These are phyloP conservation scores for Odontarrhena argentea DNA, from an alignment of 345 rosid species.

Conservation along the genomic window DNA sequence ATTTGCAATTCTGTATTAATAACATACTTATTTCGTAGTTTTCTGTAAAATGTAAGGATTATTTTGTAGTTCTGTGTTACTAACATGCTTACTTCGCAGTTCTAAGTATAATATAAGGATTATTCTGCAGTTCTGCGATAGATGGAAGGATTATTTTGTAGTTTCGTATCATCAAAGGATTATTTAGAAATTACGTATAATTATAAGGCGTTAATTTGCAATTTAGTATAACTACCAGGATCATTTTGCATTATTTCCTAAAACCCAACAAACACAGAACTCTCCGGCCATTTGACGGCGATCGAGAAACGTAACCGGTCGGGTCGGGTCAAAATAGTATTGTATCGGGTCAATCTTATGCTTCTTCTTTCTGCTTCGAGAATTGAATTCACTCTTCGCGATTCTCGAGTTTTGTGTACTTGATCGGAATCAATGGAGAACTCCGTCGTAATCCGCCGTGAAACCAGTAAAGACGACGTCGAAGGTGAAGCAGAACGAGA, in stretches of 20 bases:
- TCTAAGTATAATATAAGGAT: too few relatives aligned
- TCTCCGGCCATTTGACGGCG: conserved; percentile 8
- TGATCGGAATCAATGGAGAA: conserved; percentile 38
- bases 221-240: neutral
- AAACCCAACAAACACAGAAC: conserved; percentile 7
- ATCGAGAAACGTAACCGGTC: conserved; percentile 7
- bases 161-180: too few relatives aligned
- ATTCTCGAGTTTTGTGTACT: neutral
- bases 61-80: too few relatives aligned
- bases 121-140: too few relatives aligned
- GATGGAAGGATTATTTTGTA: too few relatives aligned
- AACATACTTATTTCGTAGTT: too few relatives aligned
- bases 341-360: neutral
- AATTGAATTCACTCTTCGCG: conserved; percentile 17
- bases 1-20: too few relatives aligned
- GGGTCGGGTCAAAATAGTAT: neutral
- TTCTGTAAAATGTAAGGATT: too few relatives aligned
- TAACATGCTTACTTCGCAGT: too few relatives aligned
- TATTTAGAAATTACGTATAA: too few relatives aligned
- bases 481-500: conserved; percentile 42
- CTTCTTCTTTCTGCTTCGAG: conserved; percentile 10
- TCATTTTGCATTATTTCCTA: conserved; percentile 9
- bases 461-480: conserved; percentile 14
- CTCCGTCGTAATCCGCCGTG: conserved; percentile 33
- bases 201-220: neutral